A percentile compares a stretch with the other conserved stretches of the same genome.
Conservation (phyloP, 2,329 filamentous ascomycete species). For the Samsoniella hepiali region DNA sequence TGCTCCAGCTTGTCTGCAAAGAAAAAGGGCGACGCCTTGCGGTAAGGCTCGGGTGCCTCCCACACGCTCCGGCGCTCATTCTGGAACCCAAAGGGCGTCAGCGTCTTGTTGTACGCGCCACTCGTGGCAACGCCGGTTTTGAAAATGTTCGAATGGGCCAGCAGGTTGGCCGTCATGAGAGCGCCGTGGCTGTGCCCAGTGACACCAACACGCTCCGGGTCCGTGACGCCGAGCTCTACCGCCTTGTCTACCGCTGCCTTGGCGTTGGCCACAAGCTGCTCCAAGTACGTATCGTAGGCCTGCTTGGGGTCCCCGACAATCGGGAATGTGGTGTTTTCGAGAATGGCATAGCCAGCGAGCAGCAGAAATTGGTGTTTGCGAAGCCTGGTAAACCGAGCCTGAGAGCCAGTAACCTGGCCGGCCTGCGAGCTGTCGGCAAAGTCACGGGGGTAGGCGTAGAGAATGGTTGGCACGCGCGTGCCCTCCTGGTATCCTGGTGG, state of each 20-base stretch:
- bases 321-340: slow-evolving; percentile 9
- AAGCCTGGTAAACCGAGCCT: slow-evolving; percentile 8
- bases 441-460: slow-evolving; percentile 14
- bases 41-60: slow-evolving; percentile 14
- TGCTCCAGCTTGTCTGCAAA: slow-evolving; percentile 10
- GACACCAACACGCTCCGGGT: slow-evolving; percentile 14
- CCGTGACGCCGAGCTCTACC: slow-evolving; percentile 50
- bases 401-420: slow-evolving; percentile 7
- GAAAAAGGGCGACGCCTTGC: slow-evolving; percentile 11
- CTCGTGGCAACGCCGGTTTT: slow-evolving; percentile 10
- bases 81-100: slow-evolving; percentile 17
- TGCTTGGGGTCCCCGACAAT: slow-evolving; percentile 13
- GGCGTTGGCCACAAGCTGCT: slow-evolving; percentile 13
- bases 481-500: slow-evolving; percentile 15
- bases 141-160: slow-evolving; percentile 13
- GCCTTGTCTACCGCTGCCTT: slow-evolving; percentile 49
- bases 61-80: slow-evolving; percentile 14
- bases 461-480: slow-evolving; percentile 9
- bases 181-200: slow-evolving; percentile 15
- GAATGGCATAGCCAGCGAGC: slow-evolving; percentile 9
- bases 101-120: slow-evolving; percentile 16
- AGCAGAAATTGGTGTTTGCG: slow-evolving; percentile 9
- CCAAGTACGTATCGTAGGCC: slow-evolving; percentile 13
- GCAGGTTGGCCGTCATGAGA: slow-evolving; percentile 13
- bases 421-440: slow-evolving; percentile 10